A percentile compares a stretch with the other conserved stretches of the same genome.
Evolutionary conservation across 108 stramenopile species (phyloP).

Genomic region (Cyclostephanos invisitatus): DNA sequence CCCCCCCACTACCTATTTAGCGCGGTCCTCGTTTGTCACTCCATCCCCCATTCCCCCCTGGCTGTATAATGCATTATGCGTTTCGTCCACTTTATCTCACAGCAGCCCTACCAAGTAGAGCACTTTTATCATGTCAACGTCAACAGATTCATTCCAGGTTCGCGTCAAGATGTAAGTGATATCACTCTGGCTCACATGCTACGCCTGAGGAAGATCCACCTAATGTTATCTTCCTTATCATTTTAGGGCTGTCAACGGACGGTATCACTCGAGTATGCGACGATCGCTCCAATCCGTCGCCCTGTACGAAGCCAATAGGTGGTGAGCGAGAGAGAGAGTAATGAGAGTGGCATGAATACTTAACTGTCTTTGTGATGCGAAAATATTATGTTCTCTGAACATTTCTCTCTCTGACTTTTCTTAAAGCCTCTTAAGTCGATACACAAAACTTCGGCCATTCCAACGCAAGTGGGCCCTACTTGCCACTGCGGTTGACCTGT

Average conservation of each 20-base stretch:
- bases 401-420: background rate
- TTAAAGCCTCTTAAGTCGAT: conserved; percentile 9
- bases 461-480: conserved; percentile 59
- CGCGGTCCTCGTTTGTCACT: too few relatives aligned
- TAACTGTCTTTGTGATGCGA: background rate
- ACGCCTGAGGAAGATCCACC: background rate
- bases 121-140: background rate
- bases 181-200: background rate
- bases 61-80: background rate
- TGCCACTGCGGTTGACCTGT: conserved; percentile 50
- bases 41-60: too few relatives aligned
- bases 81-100: background rate
- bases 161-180: background rate
- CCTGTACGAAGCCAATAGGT: conserved; percentile 9
- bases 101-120: background rate
- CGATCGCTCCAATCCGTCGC: conserved; percentile 10
- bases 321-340: conserved; percentile 8
- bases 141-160: background rate
- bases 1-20: too few relatives aligned
- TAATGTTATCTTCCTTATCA: background rate
- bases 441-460: conserved; percentile 52
- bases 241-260: conserved; percentile 4
- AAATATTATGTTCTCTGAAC: background rate
- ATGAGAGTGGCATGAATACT: background rate
- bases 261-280: conserved; percentile 9